A percentile compares a stretch with the other conserved stretches of the same genome.
Conservation (phyloP, 192 early-diverging fungal genomes). For the Gigaspora rosea region DNA sequence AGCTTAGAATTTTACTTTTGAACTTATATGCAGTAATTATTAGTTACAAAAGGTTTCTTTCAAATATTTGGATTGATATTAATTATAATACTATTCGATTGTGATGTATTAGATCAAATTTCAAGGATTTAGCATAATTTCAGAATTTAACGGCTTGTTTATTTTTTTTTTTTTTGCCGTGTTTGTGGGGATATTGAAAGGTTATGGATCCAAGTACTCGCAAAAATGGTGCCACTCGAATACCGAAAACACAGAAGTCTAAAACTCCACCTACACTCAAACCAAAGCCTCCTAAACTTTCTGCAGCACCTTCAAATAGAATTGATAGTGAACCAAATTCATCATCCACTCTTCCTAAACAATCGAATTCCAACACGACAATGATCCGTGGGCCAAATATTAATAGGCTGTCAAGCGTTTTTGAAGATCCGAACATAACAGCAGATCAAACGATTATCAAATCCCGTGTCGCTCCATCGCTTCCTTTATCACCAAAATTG, state of each 20-base stretch:
- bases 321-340: slow-evolving; percentile 10
- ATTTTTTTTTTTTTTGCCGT: not conserved
- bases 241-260: slow-evolving; percentile 5
- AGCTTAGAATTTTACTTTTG: too few species aligned
- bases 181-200: not conserved
- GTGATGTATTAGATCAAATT: too few species aligned
- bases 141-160: too few species aligned
- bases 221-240: not conserved
- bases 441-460: not conserved
- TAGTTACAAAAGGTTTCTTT: too few species aligned
- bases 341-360: not conserved
- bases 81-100: too few species aligned
- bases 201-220: not conserved
- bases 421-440: slow-evolving; percentile 15
- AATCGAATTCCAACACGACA: not conserved
- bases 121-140: too few species aligned
- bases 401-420: slow-evolving; percentile 29
- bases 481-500: slow-evolving; percentile 11
- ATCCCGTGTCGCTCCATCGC: not conserved
- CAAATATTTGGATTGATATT: too few species aligned
- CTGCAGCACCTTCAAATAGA: not conserved
- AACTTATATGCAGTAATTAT: too few species aligned
- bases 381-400: slow-evolving; percentile 14
- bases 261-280: slow-evolving; percentile 13
- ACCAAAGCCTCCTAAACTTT: slow-evolving; percentile 20